These are phyloP conservation scores for Akanthomyces dipterigenus DNA, from an alignment of 2,329 filamentous ascomycete species.

Conservation along the genomic window DNA sequence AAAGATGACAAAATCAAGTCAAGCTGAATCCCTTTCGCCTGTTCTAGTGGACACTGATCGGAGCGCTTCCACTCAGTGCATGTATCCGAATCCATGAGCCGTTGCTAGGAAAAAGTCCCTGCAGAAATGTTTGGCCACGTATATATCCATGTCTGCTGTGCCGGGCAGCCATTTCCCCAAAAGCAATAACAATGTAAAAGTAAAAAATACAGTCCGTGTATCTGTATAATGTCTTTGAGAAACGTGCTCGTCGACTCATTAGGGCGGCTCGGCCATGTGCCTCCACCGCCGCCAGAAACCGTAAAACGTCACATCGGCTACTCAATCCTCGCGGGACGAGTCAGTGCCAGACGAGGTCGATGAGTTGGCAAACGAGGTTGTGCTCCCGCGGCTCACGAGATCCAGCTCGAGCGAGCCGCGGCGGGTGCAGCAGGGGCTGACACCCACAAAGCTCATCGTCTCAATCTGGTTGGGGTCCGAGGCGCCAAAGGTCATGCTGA, in stretches of 20 bases:
- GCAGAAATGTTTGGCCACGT: neutral
- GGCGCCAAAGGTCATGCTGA: slow-evolving; percentile 40
- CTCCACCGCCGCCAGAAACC: neutral
- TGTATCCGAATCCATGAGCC: neutral
- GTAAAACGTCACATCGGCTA: no score
- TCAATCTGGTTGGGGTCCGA: slow-evolving; percentile 27
- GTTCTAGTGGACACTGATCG: neutral
- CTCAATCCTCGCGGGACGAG: slow-evolving; percentile 5
- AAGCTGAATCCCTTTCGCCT: neutral
- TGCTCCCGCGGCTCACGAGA: slow-evolving; percentile 22
- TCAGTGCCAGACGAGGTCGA: slow-evolving; percentile 13
- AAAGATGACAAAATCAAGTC: neutral
- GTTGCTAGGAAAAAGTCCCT: neutral
- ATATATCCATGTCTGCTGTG: neutral
- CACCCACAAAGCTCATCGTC: slow-evolving; percentile 26
- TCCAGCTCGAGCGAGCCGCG: slow-evolving; percentile 11
- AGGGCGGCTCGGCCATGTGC: neutral
- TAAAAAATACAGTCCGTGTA: neutral
- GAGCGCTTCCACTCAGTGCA: slow-evolving; percentile 11
- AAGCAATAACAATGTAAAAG: neutral
- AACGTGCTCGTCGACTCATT: neutral
- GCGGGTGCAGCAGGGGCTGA: slow-evolving; percentile 39
- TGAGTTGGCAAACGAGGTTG: slow-evolving; percentile 12
- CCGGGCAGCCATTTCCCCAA: neutral
- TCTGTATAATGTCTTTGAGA: neutral